phyloP scores from a whole-genome alignment of 2,329 filamentous ascomycete genomes.

The Alternaria metachromatica region DNA sequence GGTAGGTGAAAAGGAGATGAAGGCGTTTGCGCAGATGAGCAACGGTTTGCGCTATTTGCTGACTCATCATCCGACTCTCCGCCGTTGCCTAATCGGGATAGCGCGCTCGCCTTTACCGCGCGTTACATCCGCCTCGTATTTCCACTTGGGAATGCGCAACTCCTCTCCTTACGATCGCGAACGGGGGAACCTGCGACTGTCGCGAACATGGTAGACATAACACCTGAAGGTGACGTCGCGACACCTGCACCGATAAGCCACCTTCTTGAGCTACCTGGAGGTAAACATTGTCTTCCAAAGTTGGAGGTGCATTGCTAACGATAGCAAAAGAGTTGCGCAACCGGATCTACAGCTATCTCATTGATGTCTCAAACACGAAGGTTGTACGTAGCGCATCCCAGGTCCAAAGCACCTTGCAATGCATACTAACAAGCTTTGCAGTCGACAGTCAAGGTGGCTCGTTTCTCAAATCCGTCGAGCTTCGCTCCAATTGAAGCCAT shows the following conservation, averaged over 20 bases:
- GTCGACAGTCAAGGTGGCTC: neutral
- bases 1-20: neutral
- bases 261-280: neutral
- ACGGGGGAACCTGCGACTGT: neutral
- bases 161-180: neutral
- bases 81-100: neutral
- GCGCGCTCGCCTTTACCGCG: neutral
- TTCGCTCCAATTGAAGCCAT: neutral
- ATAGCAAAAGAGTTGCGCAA: neutral
- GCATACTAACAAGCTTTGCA: neutral
- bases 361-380: neutral
- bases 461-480: neutral
- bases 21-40: neutral
- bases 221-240: neutral
- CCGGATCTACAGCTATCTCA: neutral
- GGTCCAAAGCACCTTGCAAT: neutral
- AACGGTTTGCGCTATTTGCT: neutral
- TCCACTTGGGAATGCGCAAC: neutral
- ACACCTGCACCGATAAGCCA: neutral
- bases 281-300: accelerated
- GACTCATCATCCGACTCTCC: neutral
- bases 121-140: neutral
- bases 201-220: neutral
- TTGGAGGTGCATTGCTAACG: accelerated
- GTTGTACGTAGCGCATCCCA: neutral